A percentile compares a stretch with the other conserved stretches of the same genome.
phyloP scores from a whole-genome alignment of 768 basidiomycete genomes.

The Pleurotus djamor region DNA sequence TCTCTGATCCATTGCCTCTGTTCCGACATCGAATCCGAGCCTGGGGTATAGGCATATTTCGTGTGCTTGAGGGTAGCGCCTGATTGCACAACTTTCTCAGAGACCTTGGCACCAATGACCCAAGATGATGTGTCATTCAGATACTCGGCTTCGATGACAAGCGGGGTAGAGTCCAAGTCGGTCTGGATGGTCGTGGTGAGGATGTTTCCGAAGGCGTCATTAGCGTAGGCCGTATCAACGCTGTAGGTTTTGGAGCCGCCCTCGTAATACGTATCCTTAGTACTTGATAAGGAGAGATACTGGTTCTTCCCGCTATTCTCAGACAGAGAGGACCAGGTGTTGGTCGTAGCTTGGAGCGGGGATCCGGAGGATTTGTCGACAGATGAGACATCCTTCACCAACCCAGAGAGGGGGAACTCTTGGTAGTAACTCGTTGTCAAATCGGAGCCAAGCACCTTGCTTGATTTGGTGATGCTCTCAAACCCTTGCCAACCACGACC shows the following conservation, averaged over 20 bases:
- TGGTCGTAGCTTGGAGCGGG: background rate
- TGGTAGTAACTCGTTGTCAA: background rate
- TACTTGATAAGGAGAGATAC: background rate
- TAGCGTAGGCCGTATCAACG: background rate
- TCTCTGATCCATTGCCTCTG: conserved; percentile 1
- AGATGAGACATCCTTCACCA: background rate
- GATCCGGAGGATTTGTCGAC: background rate
- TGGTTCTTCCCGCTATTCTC: background rate
- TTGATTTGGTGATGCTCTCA: background rate
- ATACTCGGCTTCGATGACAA: background rate
- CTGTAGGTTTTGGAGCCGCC: background rate
- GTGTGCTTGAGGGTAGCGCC: background rate
- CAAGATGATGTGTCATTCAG: background rate
- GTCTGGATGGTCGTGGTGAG: background rate
- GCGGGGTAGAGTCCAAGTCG: background rate
- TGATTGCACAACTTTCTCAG: background rate
- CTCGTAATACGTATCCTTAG: background rate
- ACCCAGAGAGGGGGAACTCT: background rate
- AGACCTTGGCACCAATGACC: conserved; percentile 6
- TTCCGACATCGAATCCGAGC: background rate
- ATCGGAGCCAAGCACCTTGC: background rate
- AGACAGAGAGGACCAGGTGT: background rate
- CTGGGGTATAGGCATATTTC: background rate
- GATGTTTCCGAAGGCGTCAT: conserved; percentile 1
- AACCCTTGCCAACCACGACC: conserved; percentile 1